Percentiles rank a stretch among this genome's conserved stretches.
These are phyloP conservation scores for Diplodia intermedia DNA, from an alignment of 2,329 filamentous ascomycete genomes.

Conservation along the genomic window DNA sequence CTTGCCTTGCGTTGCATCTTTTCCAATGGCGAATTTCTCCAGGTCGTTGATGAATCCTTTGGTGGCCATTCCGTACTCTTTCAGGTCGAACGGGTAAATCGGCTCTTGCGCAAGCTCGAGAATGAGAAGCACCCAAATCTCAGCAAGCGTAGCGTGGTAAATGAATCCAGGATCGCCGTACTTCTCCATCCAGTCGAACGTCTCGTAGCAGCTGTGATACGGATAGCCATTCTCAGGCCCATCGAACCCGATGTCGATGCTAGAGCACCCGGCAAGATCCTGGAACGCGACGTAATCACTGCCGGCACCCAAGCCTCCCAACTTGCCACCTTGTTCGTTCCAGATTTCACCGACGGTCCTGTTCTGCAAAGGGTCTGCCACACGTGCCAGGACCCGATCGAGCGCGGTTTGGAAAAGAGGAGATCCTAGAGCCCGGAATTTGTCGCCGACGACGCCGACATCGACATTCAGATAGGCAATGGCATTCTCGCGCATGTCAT, in stretches of 20 bases:
- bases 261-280: constrained; percentile 86
- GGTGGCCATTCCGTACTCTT: constrained; percentile 72
- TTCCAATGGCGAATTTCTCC: constrained; percentile 67
- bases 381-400: constrained; percentile 73
- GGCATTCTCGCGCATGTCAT: constrained; percentile 73
- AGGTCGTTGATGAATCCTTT: constrained; percentile 71
- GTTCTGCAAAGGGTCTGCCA: constrained; percentile 75
- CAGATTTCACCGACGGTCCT: constrained; percentile 76
- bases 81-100: constrained; percentile 81
- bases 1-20: constrained; percentile 40
- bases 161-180: constrained; percentile 82
- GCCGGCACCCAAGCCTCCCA: constrained; percentile 74
- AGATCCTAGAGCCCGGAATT: constrained; percentile 80
- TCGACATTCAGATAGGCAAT: constrained; percentile 93
- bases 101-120: constrained; percentile 84
- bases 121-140: constrained; percentile 81
- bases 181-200: constrained; percentile 81
- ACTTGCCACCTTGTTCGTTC: constrained; percentile 64
- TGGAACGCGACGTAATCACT: constrained; percentile 92
- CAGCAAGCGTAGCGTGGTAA: constrained; percentile 79
- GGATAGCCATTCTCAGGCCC: constrained; percentile 67
- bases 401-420: constrained; percentile 79
- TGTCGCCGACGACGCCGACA: constrained; percentile 75
- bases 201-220: constrained; percentile 87
- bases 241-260: constrained; percentile 81